Percentiles rank a stretch among this genome's conserved stretches.
Conservation (phyloP, 78 protist genomes). For the Creolimax fragrantissima region DNA sequence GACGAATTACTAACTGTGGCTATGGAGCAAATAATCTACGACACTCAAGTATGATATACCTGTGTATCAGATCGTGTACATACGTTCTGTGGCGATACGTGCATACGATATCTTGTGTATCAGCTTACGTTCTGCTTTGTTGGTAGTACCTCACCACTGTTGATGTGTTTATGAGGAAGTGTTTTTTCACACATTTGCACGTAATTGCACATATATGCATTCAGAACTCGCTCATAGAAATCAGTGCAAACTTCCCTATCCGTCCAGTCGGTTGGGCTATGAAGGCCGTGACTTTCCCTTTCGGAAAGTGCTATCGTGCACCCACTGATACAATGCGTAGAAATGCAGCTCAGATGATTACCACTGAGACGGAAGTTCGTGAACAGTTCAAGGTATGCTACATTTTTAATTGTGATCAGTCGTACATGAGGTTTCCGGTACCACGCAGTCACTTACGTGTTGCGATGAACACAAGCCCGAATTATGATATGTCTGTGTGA, state of each 20-base stretch:
- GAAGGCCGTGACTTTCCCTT: conserved; percentile 23
- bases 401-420: too few relatives aligned
- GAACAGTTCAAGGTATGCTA: background rate
- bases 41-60: background rate
- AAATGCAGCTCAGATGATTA: background rate
- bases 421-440: too few relatives aligned
- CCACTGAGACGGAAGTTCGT: background rate
- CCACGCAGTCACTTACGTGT: background rate
- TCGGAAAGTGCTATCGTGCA: conserved; percentile 20
- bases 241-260: conserved; percentile 16
- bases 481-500: too few relatives aligned
- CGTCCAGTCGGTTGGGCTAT: conserved; percentile 21
- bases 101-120: background rate
- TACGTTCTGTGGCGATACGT: too few relatives aligned
- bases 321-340: background rate
- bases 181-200: background rate
- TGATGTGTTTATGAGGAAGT: background rate
- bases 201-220: too few relatives aligned
- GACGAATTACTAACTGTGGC: background rate
- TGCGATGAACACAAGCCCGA: background rate
- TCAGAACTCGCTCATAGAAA: conserved; percentile 13
- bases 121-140: background rate
- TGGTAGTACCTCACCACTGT: background rate
- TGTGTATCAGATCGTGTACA: too few relatives aligned
- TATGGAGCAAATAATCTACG: background rate